A percentile compares a stretch with the other conserved stretches of the same genome.
These are phyloP conservation scores for Pholiota molesta DNA, from an alignment of 768 basidiomycete genomes.

Conservation along the genomic window DNA sequence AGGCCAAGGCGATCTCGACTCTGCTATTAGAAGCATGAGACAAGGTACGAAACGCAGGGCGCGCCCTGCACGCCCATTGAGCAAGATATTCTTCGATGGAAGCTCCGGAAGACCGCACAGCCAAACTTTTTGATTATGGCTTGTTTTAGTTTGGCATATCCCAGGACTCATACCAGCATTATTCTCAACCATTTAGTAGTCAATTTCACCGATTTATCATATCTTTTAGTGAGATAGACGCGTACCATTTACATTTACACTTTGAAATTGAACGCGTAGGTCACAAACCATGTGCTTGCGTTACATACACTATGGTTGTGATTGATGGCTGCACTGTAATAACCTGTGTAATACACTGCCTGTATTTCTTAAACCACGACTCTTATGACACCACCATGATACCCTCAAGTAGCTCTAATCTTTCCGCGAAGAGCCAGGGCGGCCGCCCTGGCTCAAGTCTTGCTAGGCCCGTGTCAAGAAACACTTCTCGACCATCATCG, in stretches of 20 bases:
- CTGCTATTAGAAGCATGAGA: constrained; percentile 81
- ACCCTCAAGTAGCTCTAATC: constrained; percentile 28
- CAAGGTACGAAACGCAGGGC: constrained; percentile 57
- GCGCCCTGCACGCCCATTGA: constrained; percentile 57
- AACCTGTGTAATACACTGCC: background rate
- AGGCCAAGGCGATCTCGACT: constrained; percentile 80
- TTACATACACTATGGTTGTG: background rate
- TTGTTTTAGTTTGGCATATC: background rate
- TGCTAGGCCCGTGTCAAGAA: constrained; percentile 44
- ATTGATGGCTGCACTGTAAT: background rate
- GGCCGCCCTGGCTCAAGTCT: constrained; percentile 25
- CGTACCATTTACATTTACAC: background rate
- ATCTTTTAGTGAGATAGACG: background rate
- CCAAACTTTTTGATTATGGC: constrained; percentile 14
- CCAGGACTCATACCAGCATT: background rate
- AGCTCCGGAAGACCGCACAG: constrained; percentile 20
- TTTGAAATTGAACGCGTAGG: background rate
- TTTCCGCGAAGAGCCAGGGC: constrained; percentile 25
- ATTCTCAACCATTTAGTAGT: background rate
- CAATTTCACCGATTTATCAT: background rate
- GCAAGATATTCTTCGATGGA: constrained; percentile 84
- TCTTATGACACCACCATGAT: constrained; percentile 14
- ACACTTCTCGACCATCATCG: constrained; percentile 42
- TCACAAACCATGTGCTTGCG: background rate
- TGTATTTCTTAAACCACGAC: background rate